A percentile compares a stretch with the other conserved stretches of the same genome.
These are phyloP conservation scores for Phytophthora megakarya DNA, from an alignment of 352 stramenopile genomes.

Conservation along the genomic window DNA sequence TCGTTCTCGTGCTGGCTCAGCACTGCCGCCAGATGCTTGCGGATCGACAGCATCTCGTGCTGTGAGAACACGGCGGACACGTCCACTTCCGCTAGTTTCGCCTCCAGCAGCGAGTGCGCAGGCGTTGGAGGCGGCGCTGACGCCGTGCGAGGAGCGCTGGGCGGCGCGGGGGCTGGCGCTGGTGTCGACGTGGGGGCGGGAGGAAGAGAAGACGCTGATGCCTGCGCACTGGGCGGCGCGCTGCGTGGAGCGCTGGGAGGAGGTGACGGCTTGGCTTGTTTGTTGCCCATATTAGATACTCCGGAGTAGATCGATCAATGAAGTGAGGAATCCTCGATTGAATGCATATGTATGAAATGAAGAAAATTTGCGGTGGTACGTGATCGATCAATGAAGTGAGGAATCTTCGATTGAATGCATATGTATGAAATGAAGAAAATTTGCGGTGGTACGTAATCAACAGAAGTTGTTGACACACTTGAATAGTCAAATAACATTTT, in stretches of 20 bases:
- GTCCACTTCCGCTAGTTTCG: slow-evolving; percentile 76
- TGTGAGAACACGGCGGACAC: slow-evolving; percentile 76
- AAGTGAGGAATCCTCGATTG: slow-evolving; percentile 12
- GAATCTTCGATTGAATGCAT: not conserved
- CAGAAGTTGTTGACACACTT: not conserved
- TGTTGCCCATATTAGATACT: slow-evolving; percentile 93
- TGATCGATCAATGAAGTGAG: slow-evolving; percentile 17
- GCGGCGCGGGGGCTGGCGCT: not conserved
- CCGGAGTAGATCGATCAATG: no score
- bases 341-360: not conserved
- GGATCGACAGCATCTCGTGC: slow-evolving; percentile 80
- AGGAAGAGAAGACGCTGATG: not conserved
- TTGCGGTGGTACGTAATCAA: slow-evolving; percentile 16
- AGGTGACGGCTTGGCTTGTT: slow-evolving; percentile 67
- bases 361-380: slow-evolving; percentile 7
- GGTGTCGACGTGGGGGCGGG: slow-evolving; percentile 4
- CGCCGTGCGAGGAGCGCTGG: slow-evolving; percentile 13
- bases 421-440: not conserved
- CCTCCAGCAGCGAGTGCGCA: slow-evolving; percentile 56
- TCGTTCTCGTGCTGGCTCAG: slow-evolving; percentile 72
- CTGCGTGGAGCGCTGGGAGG: slow-evolving; percentile 29
- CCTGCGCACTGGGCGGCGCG: slow-evolving; percentile 7
- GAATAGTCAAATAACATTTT: not conserved
- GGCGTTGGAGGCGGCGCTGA: slow-evolving; percentile 24
- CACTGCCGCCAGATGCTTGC: slow-evolving; percentile 72